Base-by-base conservation (phyloP, 2,329 filamentous ascomycete genomes). In the Nigrospora osmanthi region DNA sequence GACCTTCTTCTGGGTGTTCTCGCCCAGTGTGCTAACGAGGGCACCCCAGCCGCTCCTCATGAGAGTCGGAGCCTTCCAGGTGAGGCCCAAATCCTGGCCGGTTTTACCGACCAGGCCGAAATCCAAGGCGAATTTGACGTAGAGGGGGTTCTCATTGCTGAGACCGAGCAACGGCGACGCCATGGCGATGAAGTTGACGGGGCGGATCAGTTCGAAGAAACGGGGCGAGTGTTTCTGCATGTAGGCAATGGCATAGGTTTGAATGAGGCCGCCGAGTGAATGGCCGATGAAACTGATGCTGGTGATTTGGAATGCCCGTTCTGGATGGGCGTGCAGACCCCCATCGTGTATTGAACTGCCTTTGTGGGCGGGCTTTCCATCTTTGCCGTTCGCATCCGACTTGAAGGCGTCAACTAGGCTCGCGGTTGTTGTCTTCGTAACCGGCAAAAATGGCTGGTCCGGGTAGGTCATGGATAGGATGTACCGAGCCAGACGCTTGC, bases 141-240 rank as follows among this genome's bases (percentile, higher is more conserved):
- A 98, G 46, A 97, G 75, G 0, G 93, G 93, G 55, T 98, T 98
- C 61, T 98, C 93, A 61, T 98, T 96, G 64, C 91, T 97, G 34
- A 97, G 70, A 0, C 91, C 91, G 1, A 97, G 69, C 53, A 96
- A 89, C 0, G 91, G 91, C 1, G 90, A 85, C 14, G 91, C 90
- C 53, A 97, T 70, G 28, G 86, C 76, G 52, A 97, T 85, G 58
- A 97, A 97, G 60, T 96, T 96, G 61, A 95, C 72, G 0, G 91
- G 91, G 51, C 81, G 78, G 55, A 96, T 95, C 6, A 81, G 70
- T 41, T 90, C 77, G 56, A 97, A 97, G 62, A 97, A 97, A 11
- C 83, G 71, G 1, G 91, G 91, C 0, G 89, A 95, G 62, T 97
- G 89, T 60, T 96, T 96, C 56, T 96, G 87, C 38, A 97, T 95